These are phyloP conservation scores for Lecanicillium sp. DNA, from an alignment of 2,329 filamentous ascomycete genomes.

Conservation along the genomic window DNA sequence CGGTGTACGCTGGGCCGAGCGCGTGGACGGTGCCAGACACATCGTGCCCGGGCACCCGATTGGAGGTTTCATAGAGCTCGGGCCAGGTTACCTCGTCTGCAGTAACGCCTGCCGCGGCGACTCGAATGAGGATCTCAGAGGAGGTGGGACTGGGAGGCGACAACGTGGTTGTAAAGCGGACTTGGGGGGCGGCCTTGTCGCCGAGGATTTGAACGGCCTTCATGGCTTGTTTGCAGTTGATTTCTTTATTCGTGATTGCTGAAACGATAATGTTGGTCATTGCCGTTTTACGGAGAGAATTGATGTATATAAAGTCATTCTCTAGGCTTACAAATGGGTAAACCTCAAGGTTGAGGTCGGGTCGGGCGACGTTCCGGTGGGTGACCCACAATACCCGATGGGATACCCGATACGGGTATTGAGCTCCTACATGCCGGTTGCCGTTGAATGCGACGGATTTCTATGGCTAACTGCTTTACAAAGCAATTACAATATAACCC, in stretches of 20 bases:
- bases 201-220: constrained; percentile 24
- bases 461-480: too few relatives aligned
- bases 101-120: constrained; percentile 25
- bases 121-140: constrained; percentile 20
- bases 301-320: not conserved
- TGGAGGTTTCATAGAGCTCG: constrained; percentile 20
- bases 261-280: too few relatives aligned
- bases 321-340: too few relatives aligned
- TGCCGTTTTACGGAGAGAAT: too few relatives aligned
- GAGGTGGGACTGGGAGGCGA: constrained; percentile 12
- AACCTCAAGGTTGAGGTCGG: not conserved
- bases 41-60: constrained; percentile 26
- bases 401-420: too few relatives aligned
- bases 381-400: too few relatives aligned
- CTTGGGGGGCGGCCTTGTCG: constrained; percentile 10
- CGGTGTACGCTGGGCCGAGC: constrained; percentile 17
- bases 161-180: constrained; percentile 11
- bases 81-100: constrained; percentile 26
- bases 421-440: too few relatives aligned
- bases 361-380: too few relatives aligned
- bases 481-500: too few relatives aligned
- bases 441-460: too few relatives aligned
- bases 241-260: too few relatives aligned
- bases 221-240: constrained; percentile 16
- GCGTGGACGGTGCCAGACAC: constrained; percentile 23